Base-by-base conservation (phyloP, 1,139 yeast genomes). In the Suhomyces anneliseae region DNA sequence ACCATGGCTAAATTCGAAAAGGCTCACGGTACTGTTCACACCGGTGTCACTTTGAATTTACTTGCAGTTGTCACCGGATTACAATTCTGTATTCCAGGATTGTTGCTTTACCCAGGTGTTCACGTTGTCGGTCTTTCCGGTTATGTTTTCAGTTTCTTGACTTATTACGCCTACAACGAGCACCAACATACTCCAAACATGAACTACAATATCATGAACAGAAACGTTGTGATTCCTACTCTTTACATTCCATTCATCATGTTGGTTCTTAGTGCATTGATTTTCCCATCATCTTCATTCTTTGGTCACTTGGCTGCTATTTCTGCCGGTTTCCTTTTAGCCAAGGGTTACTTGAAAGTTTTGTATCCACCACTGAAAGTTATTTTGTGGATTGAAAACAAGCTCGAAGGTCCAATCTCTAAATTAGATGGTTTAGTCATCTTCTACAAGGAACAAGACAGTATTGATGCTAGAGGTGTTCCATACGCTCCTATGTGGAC, bases 11-110 rank as follows among this genome's bases (percentile, higher is more conserved):
- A 78, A 45, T 90, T 85, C 65, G 98, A 92, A 69, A 71, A 75
- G 45, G 65, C 70, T 29, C 87, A 90, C 57, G 98, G 98, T 8
- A 90, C 98, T 0, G 85, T 92, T 1, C 82, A 88, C 62, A 87
- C 97, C 2, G 97, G 96, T 1, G 75, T 92, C 44, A 85, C 90
- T 19, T 72, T 92, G 49, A 89, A 90, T 63, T 71, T 87, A 27
- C 67, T 87, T 47, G 87, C 96, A 0, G 84, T 86, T 1, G 66
- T 82, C 8, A 78, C 93, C 1, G 97, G 87, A 6, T 61, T 90
- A 26, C 79, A 81, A 31, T 88, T 82, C 68, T 80, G 88, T 58
- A 8, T 71, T 7, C 58, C 85, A 1, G 87, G 90, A 0, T 60
- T 72, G 46, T 19, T 80, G 2, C 66, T 87, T 10, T 81, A 71